Evolutionary conservation across 257 asterid species (phyloP).

Genomic region (Solanum virginianum): DNA sequence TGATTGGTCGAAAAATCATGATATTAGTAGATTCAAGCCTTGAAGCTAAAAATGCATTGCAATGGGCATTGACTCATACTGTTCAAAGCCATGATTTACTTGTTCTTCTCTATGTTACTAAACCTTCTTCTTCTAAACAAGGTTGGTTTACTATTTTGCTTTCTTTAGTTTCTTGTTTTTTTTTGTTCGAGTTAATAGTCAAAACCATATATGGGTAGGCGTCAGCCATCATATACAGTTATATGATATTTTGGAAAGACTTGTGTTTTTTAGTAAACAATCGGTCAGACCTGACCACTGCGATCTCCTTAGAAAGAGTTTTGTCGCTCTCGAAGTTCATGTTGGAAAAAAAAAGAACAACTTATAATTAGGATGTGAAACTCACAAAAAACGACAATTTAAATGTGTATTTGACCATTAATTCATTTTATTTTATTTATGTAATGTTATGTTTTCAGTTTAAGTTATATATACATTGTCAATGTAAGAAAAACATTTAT

Average conservation of each 20-base stretch:
- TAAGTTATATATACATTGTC: not conserved
- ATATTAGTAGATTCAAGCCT: slow-evolving; percentile 55
- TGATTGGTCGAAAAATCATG: slow-evolving; percentile 58
- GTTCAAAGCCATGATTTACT: slow-evolving; percentile 53
- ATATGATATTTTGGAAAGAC: too few relatives aligned
- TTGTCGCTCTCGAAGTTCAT: not conserved
- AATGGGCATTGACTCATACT: slow-evolving; percentile 71
- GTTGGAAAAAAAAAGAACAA: not conserved
- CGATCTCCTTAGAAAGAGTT: too few relatives aligned
- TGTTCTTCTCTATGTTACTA: slow-evolving; percentile 45
- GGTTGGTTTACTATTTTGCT: slow-evolving; percentile 19
- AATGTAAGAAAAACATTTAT: not conserved
- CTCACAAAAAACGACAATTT: fast-evolving
- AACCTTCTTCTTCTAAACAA: slow-evolving; percentile 22
- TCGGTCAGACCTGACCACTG: too few relatives aligned
- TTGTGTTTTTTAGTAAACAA: too few relatives aligned
- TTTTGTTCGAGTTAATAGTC: not conserved
- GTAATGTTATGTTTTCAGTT: not conserved
- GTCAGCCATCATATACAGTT: too few relatives aligned
- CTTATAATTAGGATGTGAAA: not conserved
- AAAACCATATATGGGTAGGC: not conserved
- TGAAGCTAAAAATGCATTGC: slow-evolving; percentile 57
- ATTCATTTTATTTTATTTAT: not conserved
- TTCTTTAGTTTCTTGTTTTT: not conserved
- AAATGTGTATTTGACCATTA: not conserved